Percentiles rank a stretch among this genome's conserved stretches.
Evolutionary conservation across 768 basidiomycete genomes (phyloP).

Genomic region (Leccinum aurantiacum): DNA sequence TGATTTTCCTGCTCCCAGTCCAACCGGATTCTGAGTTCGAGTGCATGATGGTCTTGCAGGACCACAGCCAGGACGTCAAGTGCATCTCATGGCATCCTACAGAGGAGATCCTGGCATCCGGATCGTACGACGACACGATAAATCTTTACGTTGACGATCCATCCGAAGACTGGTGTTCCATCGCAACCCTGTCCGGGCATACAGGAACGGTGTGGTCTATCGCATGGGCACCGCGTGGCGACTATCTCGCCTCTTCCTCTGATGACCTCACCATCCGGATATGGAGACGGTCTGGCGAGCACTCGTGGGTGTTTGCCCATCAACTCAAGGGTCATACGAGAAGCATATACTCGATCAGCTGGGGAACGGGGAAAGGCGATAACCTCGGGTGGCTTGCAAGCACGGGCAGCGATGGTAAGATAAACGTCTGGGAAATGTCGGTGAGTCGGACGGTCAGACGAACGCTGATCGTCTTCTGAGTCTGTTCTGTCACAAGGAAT

Average conservation of each 20-base stretch:
- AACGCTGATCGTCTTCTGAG: constrained; percentile 1
- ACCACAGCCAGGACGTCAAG: constrained; percentile 96
- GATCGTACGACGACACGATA: constrained; percentile 95
- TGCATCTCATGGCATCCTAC: constrained; percentile 91
- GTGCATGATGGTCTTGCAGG: constrained; percentile 93
- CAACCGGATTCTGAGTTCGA: constrained; percentile 93
- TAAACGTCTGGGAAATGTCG: constrained; percentile 78
- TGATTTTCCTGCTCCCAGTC: constrained; percentile 42
- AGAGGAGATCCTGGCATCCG: constrained; percentile 97
- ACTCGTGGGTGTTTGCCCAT: constrained; percentile 62
- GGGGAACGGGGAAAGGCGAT: constrained; percentile 49
- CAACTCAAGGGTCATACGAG: constrained; percentile 67
- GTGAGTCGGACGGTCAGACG: constrained; percentile 36
- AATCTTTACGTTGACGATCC: constrained; percentile 93
- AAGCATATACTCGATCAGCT: constrained; percentile 79
- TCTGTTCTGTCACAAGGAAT: constrained; percentile 16
- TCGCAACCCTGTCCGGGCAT: constrained; percentile 79
- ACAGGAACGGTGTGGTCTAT: constrained; percentile 90
- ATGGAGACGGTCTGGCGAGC: constrained; percentile 69
- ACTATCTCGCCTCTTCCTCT: constrained; percentile 83
- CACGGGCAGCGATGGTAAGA: constrained; percentile 79
- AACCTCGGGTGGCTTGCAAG: constrained; percentile 82
- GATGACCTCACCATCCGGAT: constrained; percentile 83
- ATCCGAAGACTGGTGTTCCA: constrained; percentile 90
- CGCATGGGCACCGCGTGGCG: constrained; percentile 74